Conservation (phyloP, 768 basidiomycete species). For the Tephrocybe sp. region DNA sequence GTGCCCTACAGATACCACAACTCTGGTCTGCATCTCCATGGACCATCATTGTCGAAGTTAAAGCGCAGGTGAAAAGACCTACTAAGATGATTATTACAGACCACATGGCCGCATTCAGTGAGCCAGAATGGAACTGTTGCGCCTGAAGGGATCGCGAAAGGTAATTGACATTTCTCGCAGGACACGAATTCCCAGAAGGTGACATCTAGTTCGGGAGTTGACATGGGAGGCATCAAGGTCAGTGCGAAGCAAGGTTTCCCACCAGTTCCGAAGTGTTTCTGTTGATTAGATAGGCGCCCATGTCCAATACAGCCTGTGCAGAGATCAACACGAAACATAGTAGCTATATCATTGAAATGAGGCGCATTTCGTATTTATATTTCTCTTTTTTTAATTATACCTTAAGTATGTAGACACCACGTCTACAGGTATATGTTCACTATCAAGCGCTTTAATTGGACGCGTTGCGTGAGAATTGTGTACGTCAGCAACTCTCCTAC, state of each 20-base stretch:
- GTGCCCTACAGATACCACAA: constrained; percentile 65
- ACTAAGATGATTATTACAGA: constrained; percentile 89
- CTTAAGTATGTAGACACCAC: too few relatives aligned
- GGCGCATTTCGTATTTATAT: too few relatives aligned
- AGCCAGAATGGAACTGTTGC: constrained; percentile 80
- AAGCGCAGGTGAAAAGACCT: constrained; percentile 15
- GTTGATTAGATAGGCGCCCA: constrained; percentile 1
- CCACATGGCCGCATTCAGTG: constrained; percentile 83
- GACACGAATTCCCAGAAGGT: constrained; percentile 82
- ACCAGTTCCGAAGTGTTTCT: neutral
- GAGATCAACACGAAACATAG: too few relatives aligned
- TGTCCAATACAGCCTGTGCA: too few relatives aligned
- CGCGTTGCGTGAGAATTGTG: too few relatives aligned
- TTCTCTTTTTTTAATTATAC: too few relatives aligned
- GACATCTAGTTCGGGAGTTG: constrained; percentile 33
- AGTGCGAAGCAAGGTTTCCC: neutral
- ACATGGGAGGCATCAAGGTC: constrained; percentile 34
- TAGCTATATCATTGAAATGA: too few relatives aligned
- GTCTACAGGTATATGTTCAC: too few relatives aligned
- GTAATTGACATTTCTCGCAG: constrained; percentile 68
- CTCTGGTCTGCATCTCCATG: constrained; percentile 65
- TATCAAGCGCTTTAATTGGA: too few relatives aligned
- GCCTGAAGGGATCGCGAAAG: constrained; percentile 52
- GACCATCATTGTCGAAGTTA: neutral
- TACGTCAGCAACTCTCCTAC: too few relatives aligned